phyloP scores from a whole-genome alignment of 495 filamentous ascomycete species.

The Podospora australis region DNA sequence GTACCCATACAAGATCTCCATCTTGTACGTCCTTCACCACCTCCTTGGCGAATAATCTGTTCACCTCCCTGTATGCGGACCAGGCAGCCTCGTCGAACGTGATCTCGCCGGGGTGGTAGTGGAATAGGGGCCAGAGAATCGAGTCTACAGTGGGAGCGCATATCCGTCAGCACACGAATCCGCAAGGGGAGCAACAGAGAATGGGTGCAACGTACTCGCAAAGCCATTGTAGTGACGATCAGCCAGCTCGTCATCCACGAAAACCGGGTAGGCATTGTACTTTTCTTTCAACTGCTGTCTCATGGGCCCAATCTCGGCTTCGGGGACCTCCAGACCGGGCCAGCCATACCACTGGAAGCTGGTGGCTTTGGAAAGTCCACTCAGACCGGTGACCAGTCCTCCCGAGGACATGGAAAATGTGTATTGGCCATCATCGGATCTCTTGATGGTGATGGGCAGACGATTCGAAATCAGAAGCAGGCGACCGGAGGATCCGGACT shows the following conservation, averaged over 20 bases:
- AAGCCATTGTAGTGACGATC: slow-evolving; percentile 85
- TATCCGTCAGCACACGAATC: too few species aligned
- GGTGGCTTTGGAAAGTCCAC: slow-evolving; percentile 81
- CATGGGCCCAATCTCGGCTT: slow-evolving; percentile 58
- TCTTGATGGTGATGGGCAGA: slow-evolving; percentile 90
- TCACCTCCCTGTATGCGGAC: slow-evolving; percentile 81
- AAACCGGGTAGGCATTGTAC: slow-evolving; percentile 68
- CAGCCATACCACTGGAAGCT: slow-evolving; percentile 98
- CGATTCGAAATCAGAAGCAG: slow-evolving; percentile 90
- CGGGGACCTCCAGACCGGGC: slow-evolving; percentile 82
- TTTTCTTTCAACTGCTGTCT: slow-evolving; percentile 64
- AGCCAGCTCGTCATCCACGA: slow-evolving; percentile 70
- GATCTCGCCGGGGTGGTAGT: slow-evolving; percentile 93
- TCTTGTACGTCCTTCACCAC: slow-evolving; percentile 66
- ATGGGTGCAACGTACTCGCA: slow-evolving; percentile 60
- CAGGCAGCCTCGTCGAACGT: slow-evolving; percentile 82
- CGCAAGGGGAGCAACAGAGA: too few species aligned
- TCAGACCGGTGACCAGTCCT: slow-evolving; percentile 84
- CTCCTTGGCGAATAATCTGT: slow-evolving; percentile 74
- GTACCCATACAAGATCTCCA: slow-evolving; percentile 87
- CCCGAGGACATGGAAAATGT: slow-evolving; percentile 92
- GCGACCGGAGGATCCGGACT: slow-evolving; percentile 26
- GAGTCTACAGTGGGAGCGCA: slow-evolving; percentile 61
- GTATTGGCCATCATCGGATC: slow-evolving; percentile 71
- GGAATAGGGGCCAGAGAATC: slow-evolving; percentile 92